phyloP scores from a whole-genome alignment of 148 eudicot species.

The Rhododendron henanense region DNA sequence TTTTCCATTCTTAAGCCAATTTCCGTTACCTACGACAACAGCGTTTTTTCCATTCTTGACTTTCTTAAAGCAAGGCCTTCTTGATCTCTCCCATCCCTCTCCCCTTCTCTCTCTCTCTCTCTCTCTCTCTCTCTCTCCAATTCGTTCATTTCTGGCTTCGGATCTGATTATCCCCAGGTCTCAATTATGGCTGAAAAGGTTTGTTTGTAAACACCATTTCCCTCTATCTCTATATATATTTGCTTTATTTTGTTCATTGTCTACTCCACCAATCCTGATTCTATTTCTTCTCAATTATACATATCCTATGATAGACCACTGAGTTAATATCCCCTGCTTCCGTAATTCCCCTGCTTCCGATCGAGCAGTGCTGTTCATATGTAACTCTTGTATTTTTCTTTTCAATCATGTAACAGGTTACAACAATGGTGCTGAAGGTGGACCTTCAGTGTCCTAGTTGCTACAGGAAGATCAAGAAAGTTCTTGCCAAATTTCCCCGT shows the following conservation, averaged over 20 bases:
- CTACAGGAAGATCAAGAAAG: neutral
- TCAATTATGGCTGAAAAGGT: neutral
- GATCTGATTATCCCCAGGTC: neutral
- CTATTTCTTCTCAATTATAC: neutral
- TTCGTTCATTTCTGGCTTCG: neutral
- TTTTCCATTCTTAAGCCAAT: neutral
- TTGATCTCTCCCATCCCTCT: neutral
- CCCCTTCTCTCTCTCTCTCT: too few relatives aligned
- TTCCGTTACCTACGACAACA: too few relatives aligned
- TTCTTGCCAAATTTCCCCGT: slow-evolving; percentile 75
- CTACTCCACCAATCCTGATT: neutral
- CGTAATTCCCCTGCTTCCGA: too few relatives aligned
- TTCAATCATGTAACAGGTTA: too few relatives aligned
- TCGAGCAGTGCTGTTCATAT: too few relatives aligned
- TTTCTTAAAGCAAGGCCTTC: neutral
- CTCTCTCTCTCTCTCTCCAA: neutral
- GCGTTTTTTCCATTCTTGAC: neutral
- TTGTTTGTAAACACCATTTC: neutral
- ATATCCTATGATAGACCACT: neutral
- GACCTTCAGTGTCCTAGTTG: too few relatives aligned
- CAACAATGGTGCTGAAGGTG: too few relatives aligned
- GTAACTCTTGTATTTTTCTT: too few relatives aligned
- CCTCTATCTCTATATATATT: neutral
- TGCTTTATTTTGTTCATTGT: neutral
- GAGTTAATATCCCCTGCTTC: neutral